Conservation (phyloP, 2,329 filamentous ascomycete genomes). For the Ophiosphaerella herpotricha region DNA sequence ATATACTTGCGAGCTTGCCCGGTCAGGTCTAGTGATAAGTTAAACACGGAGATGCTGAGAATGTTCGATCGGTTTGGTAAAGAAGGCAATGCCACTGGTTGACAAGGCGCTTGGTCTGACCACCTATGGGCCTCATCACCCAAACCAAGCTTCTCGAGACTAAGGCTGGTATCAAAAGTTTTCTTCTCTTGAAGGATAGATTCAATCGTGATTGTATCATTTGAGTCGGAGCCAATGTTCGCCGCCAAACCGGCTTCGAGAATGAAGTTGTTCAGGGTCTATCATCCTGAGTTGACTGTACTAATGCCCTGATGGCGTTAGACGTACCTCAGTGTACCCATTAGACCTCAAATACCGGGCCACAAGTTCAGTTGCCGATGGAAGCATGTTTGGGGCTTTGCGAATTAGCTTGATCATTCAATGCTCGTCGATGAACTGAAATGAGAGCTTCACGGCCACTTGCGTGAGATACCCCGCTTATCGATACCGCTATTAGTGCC, state of each 20-base stretch:
- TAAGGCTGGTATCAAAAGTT: conserved; percentile 59
- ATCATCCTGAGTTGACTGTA: conserved; percentile 12
- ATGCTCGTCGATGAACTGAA: not conserved
- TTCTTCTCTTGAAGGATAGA: conserved; percentile 65
- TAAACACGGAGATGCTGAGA: conserved; percentile 54
- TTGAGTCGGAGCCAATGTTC: conserved; percentile 52
- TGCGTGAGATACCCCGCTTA: conserved; percentile 3
- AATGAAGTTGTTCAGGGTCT: conserved; percentile 64
- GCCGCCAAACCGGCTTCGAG: conserved; percentile 59
- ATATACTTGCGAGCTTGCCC: conserved; percentile 27
- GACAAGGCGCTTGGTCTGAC: conserved; percentile 53
- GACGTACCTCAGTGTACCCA: conserved; percentile 47
- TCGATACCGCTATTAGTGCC: conserved; percentile 3
- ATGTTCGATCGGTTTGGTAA: conserved; percentile 58
- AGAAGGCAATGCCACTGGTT: conserved; percentile 47
- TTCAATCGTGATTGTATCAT: conserved; percentile 60
- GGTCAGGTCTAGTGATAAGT: conserved; percentile 31
- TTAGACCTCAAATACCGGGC: conserved; percentile 49
- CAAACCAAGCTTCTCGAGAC: conserved; percentile 60
- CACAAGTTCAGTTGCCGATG: conserved; percentile 48
- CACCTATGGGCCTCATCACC: conserved; percentile 52
- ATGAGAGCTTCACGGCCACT: not conserved
- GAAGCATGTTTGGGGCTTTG: conserved; percentile 28
- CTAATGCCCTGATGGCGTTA: conserved; percentile 10
- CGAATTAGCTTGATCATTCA: not conserved